Base-by-base conservation (phyloP, 495 filamentous ascomycete genomes). In the Lophiostoma macrostomum region DNA sequence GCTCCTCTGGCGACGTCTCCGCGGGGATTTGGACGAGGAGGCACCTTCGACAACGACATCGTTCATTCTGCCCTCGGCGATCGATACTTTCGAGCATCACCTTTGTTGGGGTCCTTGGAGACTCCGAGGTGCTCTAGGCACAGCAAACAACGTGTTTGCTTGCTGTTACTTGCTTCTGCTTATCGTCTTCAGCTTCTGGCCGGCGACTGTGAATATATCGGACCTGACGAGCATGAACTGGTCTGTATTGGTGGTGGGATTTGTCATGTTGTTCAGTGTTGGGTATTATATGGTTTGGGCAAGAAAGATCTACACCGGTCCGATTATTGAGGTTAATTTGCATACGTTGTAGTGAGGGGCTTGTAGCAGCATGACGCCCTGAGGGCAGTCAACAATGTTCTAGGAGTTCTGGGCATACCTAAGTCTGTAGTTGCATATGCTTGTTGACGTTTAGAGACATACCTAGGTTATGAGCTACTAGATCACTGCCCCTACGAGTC, bases 171-270 rank as follows among this genome's bases (percentile, higher is more conserved):
- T 72, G 64, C 52, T 67, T 3, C 68, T 80, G 23, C 66, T 69
- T 4, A 57, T 74, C n/a, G 77, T 81, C 63, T 75, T 77, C 56
- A 76, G 69, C 45, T 78, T 77, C 60, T 81, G 71, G 69, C 77
- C 76, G 0, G 58, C 68, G 5, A 59, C 60, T 1, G 60, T 57
- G 24, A 23, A 59, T 4, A 68, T 76, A 0, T 65, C 55, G 1
- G 19, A 37, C 5, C 57, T 66, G 2, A 55, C 65, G 4, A 71
- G 62, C 0, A 72, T 75, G 66, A 80, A 79, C 47, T 79, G 67
- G 48, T 75, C 72, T 46, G 64, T 73, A 12, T 67, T 78, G 5
- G 67, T 74, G 0, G 74, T 71, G 22, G 64, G 71, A 0, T 61
- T 56, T 0, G 66, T 73, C 0, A 54, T 76, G 11, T 4, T 77